phyloP scores from a whole-genome alignment of 331 rosid genomes.

The Dryas integrifolia region DNA sequence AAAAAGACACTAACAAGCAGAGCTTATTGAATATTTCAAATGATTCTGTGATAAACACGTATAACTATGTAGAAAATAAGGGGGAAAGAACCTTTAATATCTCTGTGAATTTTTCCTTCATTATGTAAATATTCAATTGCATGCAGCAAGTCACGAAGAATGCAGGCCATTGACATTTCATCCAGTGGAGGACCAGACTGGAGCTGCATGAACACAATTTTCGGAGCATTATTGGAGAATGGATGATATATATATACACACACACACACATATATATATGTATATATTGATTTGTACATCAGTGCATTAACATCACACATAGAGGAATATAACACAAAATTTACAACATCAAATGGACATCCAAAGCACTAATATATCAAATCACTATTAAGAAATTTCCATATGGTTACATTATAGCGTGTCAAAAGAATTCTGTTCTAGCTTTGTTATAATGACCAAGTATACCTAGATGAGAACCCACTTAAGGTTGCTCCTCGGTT shows the following conservation, averaged over 20 bases:
- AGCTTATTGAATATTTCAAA: not conserved
- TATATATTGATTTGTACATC: not conserved
- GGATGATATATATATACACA: not conserved
- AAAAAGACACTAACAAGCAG: not conserved
- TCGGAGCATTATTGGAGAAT: conserved; percentile 27
- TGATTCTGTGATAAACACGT: not conserved
- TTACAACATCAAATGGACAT: not conserved
- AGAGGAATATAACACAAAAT: conserved; percentile 1
- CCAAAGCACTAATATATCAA: not conserved
- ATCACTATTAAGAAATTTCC: not conserved
- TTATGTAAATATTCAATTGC: conserved; percentile 87
- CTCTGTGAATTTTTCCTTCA: conserved; percentile 98
- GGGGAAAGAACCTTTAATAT: conserved; percentile 68
- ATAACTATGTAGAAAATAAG: conserved; percentile 2
- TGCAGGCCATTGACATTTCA: conserved; percentile 89
- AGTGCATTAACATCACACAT: not conserved
- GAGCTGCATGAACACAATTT: conserved; percentile 59
- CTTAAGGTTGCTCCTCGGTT: not conserved
- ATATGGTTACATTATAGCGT: not conserved
- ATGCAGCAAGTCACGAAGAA: conserved; percentile 91
- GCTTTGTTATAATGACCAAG: not conserved
- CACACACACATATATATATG: not conserved
- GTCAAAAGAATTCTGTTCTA: not conserved
- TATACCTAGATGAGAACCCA: not conserved
- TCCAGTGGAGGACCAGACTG: conserved; percentile 92